These are phyloP conservation scores for Mortierella sp. DNA, from an alignment of 371 early-diverging fungal species.

Conservation along the genomic window DNA sequence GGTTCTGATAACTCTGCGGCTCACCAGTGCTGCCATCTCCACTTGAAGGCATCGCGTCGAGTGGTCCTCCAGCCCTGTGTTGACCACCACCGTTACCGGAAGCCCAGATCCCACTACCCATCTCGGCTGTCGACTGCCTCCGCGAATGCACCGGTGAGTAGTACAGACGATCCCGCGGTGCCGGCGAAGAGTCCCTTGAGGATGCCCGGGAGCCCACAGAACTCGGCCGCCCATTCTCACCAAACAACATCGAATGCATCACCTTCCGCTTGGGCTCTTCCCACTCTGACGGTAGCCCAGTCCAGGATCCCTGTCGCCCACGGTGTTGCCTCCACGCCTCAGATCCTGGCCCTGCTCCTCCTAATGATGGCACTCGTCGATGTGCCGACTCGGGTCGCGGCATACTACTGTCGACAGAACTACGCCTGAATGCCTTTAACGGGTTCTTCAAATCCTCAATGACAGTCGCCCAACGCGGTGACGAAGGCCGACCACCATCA, in stretches of 20 bases:
- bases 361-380: background rate
- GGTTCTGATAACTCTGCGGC: constrained; percentile 7
- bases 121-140: constrained; percentile 12
- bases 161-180: background rate
- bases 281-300: constrained; percentile 49
- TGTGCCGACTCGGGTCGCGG: background rate
- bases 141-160: constrained; percentile 14
- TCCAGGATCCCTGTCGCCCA: constrained; percentile 38
- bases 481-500: background rate
- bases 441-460: constrained; percentile 27
- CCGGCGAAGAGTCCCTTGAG: constrained; percentile 23
- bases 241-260: constrained; percentile 53
- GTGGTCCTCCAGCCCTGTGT: background rate
- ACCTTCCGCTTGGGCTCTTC: constrained; percentile 38
- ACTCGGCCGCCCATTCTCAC: constrained; percentile 25
- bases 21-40: background rate
- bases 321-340: constrained; percentile 19
- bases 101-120: constrained; percentile 11
- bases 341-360: constrained; percentile 8
- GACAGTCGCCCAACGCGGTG: constrained; percentile 4
- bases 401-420: constrained; percentile 6
- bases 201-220: constrained; percentile 21
- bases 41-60: background rate
- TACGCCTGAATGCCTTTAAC: constrained; percentile 12
- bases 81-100: background rate